Base-by-base conservation (phyloP, 768 basidiomycete genomes). In the Lentinula detonsa region DNA sequence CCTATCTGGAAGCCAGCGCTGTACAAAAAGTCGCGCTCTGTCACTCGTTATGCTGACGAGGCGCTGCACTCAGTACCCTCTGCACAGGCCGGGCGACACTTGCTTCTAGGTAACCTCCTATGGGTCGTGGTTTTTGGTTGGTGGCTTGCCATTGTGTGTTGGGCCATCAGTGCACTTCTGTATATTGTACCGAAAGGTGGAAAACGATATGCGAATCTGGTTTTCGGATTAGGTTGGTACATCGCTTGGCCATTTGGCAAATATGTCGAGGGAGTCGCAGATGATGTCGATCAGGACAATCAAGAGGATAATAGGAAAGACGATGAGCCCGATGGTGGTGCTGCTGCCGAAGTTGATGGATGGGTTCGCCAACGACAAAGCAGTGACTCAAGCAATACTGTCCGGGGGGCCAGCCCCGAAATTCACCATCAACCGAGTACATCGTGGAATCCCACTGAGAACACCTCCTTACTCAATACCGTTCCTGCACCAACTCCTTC, bases 1-100 rank as follows among this genome's bases (percentile, higher is more conserved):
- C 96, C 93, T 42, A 98, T 99, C 71, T 99, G 97, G 97, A 99
- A 99, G 73, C 97, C 97, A 21, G 97, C 97, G 0, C 74, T 99
- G 61, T 99, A 99, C 85, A 95, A 95, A 75, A 99, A 99, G 72
- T 90, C 91, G 35, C 88, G 97, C 35, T 93, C 95, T 2, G 92
- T 99, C 67, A 98, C 95, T 53, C 92, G 96, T 55, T 85, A 94
- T 75, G 97, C 97, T 40, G 97, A 99, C 72, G 87, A 91, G 61
- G 97, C 91, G 0, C 84, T 99, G 4, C 97, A 99, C 71, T 84
- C 90, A 11, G 81, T 92, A 34, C 97, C 97, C 1, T 96, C 93
- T 18, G 90, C 93, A 2, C 91, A 94, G 63, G 94, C 92, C 2
- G 94, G 96, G 68, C 86, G 93, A 33, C 96, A 98, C 75, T 80